Evolutionary conservation across 1,284 basidiomycete genomes (phyloP), one percentile per base, ranked within the genome.

Genomic region (Ceratobasidium theobromae): DNA sequence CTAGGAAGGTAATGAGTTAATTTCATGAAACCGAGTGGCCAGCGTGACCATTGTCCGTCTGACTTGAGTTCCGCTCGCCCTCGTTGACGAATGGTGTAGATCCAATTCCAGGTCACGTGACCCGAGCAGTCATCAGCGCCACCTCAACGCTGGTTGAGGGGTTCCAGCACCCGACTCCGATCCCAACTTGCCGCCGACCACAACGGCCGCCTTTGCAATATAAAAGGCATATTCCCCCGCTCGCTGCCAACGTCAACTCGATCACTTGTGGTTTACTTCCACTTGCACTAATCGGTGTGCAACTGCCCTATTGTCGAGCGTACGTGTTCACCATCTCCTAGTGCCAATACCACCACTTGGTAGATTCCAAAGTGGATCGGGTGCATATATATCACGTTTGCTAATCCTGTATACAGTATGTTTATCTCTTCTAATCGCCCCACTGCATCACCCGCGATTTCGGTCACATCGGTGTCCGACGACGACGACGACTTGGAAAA

Each of bases 401-500:
- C 18, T 45, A 5, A 45, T 21, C 8, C 43, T 9, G 18, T 45
- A 11, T 9, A 21, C 46, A 30, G 43, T 30, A 62, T 62, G 58
- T 62, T 62, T 27, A 62, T 60, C 43, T 67, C 66, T 16, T 60
- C 66, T 14, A 67, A 53, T 28, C 64, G 67, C 14, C 54, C 62
- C 4, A 55, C 67, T 30, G 53, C 65, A 62, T 73, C 77, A 66
- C 74, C 77, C 51, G 72, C 76, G 53, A 72, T 83, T 75, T 73
- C 72, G 11, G 62, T 68, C 30, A 70, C 70, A 6, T 72, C 70
- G 8, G 67, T 69, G n/a, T 71, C 70, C 3, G 71, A 70, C 62
- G 65, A 67, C 72, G 83, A 86, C 74, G 86, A 87, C 72, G 85
- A 88, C 70, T 83, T 86, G 53, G 81, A 85, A 65, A 77, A 82